These are phyloP conservation scores for Coix lacrymajobi DNA, from an alignment of 176 grass and related monocot genomes.

Conservation along the genomic window DNA sequence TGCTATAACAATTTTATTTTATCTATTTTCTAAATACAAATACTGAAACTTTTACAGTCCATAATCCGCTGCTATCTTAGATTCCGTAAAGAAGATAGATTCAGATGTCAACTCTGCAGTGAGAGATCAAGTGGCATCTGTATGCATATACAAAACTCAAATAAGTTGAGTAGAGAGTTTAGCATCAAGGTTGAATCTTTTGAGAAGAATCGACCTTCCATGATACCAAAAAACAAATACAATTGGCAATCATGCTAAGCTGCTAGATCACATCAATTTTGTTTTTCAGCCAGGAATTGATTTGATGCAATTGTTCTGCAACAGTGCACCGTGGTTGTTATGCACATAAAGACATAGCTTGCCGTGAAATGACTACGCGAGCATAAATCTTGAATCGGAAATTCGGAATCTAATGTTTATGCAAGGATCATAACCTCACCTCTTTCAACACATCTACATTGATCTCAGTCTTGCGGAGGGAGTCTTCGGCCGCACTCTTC, in stretches of 20 bases:
- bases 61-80: not conserved
- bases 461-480: slow-evolving; percentile 57
- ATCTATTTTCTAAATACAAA: not conserved
- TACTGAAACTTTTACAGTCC: not conserved
- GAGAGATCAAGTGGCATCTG: not conserved
- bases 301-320: not conserved
- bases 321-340: not conserved
- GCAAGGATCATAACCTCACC: slow-evolving; percentile 37
- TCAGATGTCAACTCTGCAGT: not conserved
- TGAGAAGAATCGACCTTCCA: not conserved
- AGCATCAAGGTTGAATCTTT: not conserved
- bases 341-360: not conserved
- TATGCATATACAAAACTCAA: not conserved
- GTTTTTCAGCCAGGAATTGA: not conserved
- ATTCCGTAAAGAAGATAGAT: not conserved
- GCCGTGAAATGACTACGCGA: not conserved
- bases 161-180: not conserved
- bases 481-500: slow-evolving; percentile 64
- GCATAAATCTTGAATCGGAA: not conserved
- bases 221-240: not conserved
- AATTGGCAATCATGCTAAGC: not conserved
- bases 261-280: not conserved
- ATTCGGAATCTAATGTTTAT: slow-evolving; percentile 7
- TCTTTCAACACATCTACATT: slow-evolving; percentile 71
- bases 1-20: not conserved